Percentiles rank a stretch among this genome's conserved stretches.
Conservation (phyloP, 2,329 filamentous ascomycete genomes). For the Monilinia polystroma region DNA sequence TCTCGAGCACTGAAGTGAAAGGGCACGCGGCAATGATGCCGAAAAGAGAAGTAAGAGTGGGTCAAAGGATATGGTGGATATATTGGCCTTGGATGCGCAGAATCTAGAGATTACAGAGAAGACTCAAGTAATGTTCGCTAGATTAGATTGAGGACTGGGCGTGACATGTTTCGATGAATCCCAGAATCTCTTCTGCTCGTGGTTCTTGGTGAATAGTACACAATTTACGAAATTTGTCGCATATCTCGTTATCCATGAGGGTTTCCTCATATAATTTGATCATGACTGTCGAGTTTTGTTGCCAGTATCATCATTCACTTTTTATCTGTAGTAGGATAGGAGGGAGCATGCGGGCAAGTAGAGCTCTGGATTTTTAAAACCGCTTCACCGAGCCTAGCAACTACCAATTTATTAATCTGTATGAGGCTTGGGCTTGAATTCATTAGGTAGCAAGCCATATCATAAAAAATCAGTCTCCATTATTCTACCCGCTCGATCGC, state of each 20-base stretch:
- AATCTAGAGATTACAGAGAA: background rate
- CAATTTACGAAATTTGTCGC: background rate
- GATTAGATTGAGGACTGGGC: background rate
- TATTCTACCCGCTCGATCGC: background rate
- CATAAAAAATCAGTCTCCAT: background rate
- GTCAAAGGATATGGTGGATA: background rate
- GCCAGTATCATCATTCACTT: background rate
- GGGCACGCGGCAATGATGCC: background rate
- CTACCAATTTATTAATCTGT: background rate
- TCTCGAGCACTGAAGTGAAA: background rate
- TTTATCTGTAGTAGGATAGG: background rate
- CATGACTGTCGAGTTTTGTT: background rate
- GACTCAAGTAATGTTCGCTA: slow-evolving; percentile 9
- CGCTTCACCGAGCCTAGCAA: background rate
- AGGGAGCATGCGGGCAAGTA: background rate
- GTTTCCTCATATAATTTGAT: background rate
- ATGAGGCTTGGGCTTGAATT: background rate
- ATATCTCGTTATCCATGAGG: background rate
- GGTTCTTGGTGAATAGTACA: background rate
- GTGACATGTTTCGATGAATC: background rate
- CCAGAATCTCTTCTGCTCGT: too few species aligned
- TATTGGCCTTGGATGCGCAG: slow-evolving; percentile 1
- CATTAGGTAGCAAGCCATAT: background rate
- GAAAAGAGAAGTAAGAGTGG: background rate
- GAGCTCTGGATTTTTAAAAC: background rate